Evolutionary conservation across 208 protist species (phyloP), one percentile per base, ranked within the genome.

Genomic region (Acanthamoeba healyi): DNA sequence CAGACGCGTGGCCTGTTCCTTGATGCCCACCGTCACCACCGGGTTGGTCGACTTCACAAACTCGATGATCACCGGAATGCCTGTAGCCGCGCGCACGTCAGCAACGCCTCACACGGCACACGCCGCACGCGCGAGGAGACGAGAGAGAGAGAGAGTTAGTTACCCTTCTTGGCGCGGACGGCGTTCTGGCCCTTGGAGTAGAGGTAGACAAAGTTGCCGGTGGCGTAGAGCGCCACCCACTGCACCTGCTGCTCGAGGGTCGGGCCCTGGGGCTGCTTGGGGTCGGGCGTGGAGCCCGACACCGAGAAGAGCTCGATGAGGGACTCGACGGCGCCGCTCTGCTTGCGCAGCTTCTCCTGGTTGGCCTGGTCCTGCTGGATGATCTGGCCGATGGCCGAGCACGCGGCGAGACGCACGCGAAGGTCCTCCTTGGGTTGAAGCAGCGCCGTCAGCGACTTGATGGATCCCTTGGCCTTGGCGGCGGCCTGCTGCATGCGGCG

Each of bases 321-420:
- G 67, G 67, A 9, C 38, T 79, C 67, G 36, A 79, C 36, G 0
- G 67, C 67, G 38, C 38, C 67, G 36, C 38, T 79, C 67, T 79
- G 67, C 67, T 79, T 79, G 67, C 67, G 67, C 36, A 79, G 67
- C 67, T 79, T 79, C 67, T 79, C 67, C 17, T 79, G 67, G 36
- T 79, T 79, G 67, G 67, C 67, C 67, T 79, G 67, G 67, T 79
- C 67, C 67, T 79, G 67, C 67, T 79, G 67, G 38, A 79, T 79
- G 38, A 79, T 44, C 67, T 79, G 67, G 32, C 67, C 67, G 34
- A 79, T 24, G 67, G 67, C 67, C 32, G 67, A 79, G 67, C 67
- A 79, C 1, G 67, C 67, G 6, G 67, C 67, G 19, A 79, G 34
- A 36, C 67, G 67, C 36, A 38, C 32, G 38, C 67, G 67, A 32